Conservation (phyloP, 1,284 basidiomycete genomes). For the Pascua sp. region DNA sequence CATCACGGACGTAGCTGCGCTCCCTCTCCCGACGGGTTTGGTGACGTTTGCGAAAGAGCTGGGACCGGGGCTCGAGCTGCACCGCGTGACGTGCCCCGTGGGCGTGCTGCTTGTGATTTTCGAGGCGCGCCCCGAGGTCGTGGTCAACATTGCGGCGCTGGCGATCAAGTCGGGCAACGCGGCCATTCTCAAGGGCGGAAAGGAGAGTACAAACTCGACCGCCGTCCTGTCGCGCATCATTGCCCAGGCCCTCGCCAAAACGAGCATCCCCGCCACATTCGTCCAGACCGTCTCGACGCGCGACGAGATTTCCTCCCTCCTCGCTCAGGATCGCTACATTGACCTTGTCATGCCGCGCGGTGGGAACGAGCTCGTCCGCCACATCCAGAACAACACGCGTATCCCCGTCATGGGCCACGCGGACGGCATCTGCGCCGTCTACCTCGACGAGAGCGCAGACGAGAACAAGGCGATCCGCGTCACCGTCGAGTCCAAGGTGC, state of each 20-base stretch:
- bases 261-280: constrained; percentile 70
- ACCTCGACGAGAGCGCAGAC: constrained; percentile 66
- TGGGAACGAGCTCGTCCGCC: constrained; percentile 82
- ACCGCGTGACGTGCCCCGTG: constrained; percentile 93
- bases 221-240: constrained; percentile 73
- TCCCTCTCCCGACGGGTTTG: constrained; percentile 81
- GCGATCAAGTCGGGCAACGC: constrained; percentile 98
- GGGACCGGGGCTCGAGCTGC: constrained; percentile 81
- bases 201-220: constrained; percentile 80
- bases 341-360: constrained; percentile 96
- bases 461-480: constrained; percentile 73
- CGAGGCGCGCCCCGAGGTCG: constrained; percentile 95
- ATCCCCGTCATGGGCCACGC: constrained; percentile 99
- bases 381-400: constrained; percentile 82
- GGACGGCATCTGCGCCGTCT: constrained; percentile 48
- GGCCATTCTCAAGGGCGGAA: constrained; percentile 94
- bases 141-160: constrained; percentile 92
- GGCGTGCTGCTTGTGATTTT: constrained; percentile 96
- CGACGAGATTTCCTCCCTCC: constrained; percentile 81
- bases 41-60: constrained; percentile 84
- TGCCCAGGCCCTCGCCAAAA: constrained; percentile 67
- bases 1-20: constrained; percentile 75
- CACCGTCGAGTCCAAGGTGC: constrained; percentile 85
- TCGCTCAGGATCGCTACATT: constrained; percentile 85
- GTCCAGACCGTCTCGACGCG: constrained; percentile 91